Conservation (phyloP, 2,329 filamentous ascomycete species). For the Talaromyces sp. region DNA sequence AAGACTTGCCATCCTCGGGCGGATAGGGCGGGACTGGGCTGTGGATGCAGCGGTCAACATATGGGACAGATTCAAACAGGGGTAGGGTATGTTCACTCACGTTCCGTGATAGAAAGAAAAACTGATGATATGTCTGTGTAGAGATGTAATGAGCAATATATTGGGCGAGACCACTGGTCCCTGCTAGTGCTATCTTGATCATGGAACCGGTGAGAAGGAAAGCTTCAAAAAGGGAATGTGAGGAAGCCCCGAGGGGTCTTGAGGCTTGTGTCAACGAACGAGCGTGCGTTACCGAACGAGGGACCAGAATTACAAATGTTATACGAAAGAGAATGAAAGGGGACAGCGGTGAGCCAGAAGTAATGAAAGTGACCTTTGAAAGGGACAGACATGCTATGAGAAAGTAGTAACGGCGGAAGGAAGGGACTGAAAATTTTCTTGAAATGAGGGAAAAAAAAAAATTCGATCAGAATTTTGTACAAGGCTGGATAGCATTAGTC, state of each 20-base stretch:
- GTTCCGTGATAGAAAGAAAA: conserved; percentile 66
- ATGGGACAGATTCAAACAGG: not conserved
- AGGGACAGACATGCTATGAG: not conserved
- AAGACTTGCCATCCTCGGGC: conserved; percentile 59
- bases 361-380: not conserved
- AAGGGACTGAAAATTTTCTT: not conserved
- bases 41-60: conserved; percentile 14
- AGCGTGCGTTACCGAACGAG: not conserved
- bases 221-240: not conserved
- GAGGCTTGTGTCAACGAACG: not conserved
- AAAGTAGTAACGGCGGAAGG: not conserved
- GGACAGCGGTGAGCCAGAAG: not conserved
- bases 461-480: not conserved
- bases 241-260: not conserved
- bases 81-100: conserved; percentile 27
- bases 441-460: not conserved
- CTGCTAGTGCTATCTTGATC: conserved; percentile 62
- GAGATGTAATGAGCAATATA: conserved; percentile 59
- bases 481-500: not conserved
- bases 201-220: conserved; percentile 29
- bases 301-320: conserved; percentile 2
- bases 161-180: conserved; percentile 58
- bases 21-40: conserved; percentile 38
- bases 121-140: conserved; percentile 59
- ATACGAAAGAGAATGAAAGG: not conserved